These are phyloP conservation scores for Carex littledalei DNA, from an alignment of 176 grass and related monocot species.

Conservation along the genomic window DNA sequence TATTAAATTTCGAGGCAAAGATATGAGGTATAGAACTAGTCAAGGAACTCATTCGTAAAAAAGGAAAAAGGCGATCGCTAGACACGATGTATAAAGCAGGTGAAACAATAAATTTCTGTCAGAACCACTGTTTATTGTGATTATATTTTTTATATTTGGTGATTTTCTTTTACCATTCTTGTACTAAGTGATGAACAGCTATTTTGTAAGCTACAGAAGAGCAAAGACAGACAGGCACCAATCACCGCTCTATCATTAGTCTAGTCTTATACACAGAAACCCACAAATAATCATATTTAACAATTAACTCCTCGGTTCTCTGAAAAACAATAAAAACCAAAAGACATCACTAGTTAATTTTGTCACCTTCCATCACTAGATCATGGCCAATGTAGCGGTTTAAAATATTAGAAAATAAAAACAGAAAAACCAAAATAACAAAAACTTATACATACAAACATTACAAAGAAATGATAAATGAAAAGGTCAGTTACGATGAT, in stretches of 20 bases:
- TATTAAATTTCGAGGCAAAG: neutral
- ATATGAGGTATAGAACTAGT: neutral
- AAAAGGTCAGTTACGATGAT: conserved; percentile 19
- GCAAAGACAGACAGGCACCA: neutral
- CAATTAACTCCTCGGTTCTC: neutral
- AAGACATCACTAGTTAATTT: neutral
- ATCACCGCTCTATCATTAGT: conserved; percentile 21
- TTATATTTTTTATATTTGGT: neutral
- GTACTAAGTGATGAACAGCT: conserved; percentile 2
- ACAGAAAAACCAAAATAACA: conserved; percentile 1
- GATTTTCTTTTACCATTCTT: conserved; percentile 14
- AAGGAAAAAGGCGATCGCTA: neutral
- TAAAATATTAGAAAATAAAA: neutral
- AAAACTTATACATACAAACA: conserved; percentile 30
- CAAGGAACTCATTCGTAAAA: neutral
- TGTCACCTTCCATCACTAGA: conserved; percentile 10
- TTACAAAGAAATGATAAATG: conserved; percentile 17
- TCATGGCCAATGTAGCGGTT: neutral
- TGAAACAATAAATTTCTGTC: conserved; percentile 22
- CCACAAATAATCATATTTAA: conserved; percentile 25
- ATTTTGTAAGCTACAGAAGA: conserved; percentile 5
- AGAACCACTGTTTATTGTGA: conserved; percentile 7
- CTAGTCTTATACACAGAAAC: conserved; percentile 22
- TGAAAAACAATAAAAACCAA: neutral
- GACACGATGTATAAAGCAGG: conserved; percentile 21